phyloP scores from a whole-genome alignment of 2,329 filamentous ascomycete genomes.

The Pyricularia pennisetigena region DNA sequence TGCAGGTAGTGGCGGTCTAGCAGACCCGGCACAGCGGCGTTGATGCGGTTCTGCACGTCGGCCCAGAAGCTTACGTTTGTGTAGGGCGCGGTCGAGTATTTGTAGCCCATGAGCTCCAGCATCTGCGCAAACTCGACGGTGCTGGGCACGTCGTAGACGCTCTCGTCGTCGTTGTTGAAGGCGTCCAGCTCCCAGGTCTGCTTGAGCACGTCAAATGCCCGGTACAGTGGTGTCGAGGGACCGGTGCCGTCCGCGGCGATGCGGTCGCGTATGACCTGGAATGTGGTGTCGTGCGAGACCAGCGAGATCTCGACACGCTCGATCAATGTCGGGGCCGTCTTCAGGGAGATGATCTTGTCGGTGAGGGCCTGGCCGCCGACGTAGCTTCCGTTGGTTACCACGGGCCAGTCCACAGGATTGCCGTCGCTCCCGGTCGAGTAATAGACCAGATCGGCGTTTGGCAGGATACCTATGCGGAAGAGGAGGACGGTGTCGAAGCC shows the following conservation, averaged over 20 bases:
- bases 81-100: conserved; percentile 32
- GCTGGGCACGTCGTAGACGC: conserved; percentile 29
- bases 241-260: conserved; percentile 23
- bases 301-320: conserved; percentile 31
- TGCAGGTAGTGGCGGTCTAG: conserved; percentile 32
- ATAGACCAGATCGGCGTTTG: conserved; percentile 32
- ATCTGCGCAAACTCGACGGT: conserved; percentile 31
- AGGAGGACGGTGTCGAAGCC: conserved; percentile 33
- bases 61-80: conserved; percentile 28
- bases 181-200: conserved; percentile 32
- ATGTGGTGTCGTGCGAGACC: conserved; percentile 28
- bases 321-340: conserved; percentile 17
- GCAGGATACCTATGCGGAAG: conserved; percentile 31
- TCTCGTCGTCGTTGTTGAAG: conserved; percentile 36
- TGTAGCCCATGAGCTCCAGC: conserved; percentile 28
- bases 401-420: conserved; percentile 17
- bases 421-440: conserved; percentile 30
- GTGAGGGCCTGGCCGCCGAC: conserved; percentile 33
- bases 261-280: conserved; percentile 17
- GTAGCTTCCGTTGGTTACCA: conserved; percentile 30
- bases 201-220: conserved; percentile 28
- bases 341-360: conserved; percentile 2
- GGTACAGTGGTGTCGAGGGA: conserved; percentile 22
- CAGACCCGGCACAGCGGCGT: conserved; percentile 16
- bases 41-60: conserved; percentile 18